Evolutionary conservation across 768 basidiomycete species (phyloP).

Genomic region (Termitomyces sp.): DNA sequence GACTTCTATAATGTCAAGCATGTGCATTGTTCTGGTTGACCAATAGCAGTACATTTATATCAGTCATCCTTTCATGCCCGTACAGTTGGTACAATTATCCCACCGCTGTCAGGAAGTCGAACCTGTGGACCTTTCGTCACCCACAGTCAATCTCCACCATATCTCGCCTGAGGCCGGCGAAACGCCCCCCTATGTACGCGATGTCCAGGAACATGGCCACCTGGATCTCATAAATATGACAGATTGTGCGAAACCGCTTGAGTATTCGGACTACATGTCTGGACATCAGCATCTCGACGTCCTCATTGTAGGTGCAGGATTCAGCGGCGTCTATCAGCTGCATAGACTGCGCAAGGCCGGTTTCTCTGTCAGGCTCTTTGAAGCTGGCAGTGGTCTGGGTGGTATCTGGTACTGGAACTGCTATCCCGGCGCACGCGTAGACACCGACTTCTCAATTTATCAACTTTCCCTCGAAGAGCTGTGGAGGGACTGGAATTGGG

Average conservation of each 20-base stretch:
- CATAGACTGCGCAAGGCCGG: background rate
- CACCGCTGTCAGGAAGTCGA: too few relatives aligned
- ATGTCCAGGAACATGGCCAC: background rate
- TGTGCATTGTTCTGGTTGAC: too few relatives aligned
- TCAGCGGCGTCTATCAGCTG: background rate
- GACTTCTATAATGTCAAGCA: too few relatives aligned
- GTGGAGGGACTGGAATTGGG: background rate
- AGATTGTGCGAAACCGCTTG: background rate
- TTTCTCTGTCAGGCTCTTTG: conserved; percentile 2
- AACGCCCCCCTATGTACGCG: background rate
- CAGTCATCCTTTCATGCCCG: too few relatives aligned
- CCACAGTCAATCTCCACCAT: too few relatives aligned
- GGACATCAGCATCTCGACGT: conserved; percentile 12
- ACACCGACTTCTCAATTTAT: background rate
- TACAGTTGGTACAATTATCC: too few relatives aligned
- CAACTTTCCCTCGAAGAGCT: background rate
- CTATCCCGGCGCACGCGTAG: background rate
- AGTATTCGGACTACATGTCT: background rate
- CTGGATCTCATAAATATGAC: background rate
- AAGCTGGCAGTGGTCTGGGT: background rate
- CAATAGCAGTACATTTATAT: too few relatives aligned
- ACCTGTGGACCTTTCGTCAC: too few relatives aligned
- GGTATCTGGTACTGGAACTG: background rate
- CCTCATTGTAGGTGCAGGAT: conserved; percentile 13
- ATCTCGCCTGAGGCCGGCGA: background rate